phyloP scores from a whole-genome alignment of 345 rosid genomes.

The Arabis alpina region DNA sequence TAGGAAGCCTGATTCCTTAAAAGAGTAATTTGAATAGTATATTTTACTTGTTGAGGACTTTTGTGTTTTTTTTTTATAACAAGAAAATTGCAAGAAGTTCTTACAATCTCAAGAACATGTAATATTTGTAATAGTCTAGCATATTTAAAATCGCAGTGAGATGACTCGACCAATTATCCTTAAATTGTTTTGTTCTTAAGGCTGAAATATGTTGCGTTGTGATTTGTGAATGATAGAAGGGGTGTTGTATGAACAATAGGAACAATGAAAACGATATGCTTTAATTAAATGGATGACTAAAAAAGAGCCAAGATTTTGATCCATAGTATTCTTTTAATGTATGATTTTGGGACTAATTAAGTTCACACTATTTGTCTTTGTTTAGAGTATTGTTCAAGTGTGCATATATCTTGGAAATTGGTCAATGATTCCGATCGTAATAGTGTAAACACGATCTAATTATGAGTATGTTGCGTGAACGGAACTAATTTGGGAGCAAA shows the following conservation, averaged over 20 bases:
- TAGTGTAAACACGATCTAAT: conserved; percentile 5
- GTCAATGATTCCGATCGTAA: not conserved
- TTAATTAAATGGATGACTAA: not conserved
- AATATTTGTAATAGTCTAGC: no score
- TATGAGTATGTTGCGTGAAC: conserved; percentile 14
- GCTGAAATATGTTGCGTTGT: not conserved
- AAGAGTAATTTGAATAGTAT: no score
- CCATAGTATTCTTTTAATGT: not conserved
- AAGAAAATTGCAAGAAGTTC: no score
- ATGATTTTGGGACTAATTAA: not conserved
- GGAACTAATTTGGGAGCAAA: conserved; percentile 18
- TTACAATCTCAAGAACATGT: no score
- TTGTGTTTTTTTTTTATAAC: no score
- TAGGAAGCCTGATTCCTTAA: no score
- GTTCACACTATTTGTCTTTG: not conserved
- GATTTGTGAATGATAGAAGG: conserved; percentile 4
- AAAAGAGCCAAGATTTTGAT: not conserved
- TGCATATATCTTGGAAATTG: conserved; percentile 16
- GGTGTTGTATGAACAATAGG: not conserved
- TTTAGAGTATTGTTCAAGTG: not conserved
- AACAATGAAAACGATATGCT: not conserved
- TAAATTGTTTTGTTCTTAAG: not conserved
- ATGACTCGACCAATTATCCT: no score
- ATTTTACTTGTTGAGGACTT: no score
- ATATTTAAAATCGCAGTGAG: no score